Conservation (phyloP, 1,139 yeast genomes). For the Taiozyma onychis region DNA sequence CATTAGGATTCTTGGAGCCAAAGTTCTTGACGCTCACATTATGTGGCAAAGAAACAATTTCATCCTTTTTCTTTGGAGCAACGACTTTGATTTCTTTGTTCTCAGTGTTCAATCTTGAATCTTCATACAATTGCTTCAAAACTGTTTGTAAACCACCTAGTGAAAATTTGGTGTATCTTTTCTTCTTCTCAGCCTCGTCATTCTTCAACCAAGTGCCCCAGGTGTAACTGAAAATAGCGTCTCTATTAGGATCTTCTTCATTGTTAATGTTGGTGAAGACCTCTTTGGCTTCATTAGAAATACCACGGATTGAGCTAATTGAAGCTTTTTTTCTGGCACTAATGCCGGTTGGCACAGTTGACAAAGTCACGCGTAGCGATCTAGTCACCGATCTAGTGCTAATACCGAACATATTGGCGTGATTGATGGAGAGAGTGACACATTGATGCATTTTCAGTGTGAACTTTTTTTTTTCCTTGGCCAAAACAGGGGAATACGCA, state of each 20-base stretch:
- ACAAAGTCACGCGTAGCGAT: not conserved
- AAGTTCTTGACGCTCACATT: slow-evolving; percentile 38
- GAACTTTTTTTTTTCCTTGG: not conserved
- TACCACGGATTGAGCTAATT: slow-evolving; percentile 9
- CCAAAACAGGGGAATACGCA: too few species aligned
- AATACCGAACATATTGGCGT: not conserved
- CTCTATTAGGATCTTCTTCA: slow-evolving; percentile 63
- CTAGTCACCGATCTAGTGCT: not conserved
- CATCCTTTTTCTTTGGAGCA: slow-evolving; percentile 35
- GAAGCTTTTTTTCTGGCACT: not conserved
- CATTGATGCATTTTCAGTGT: not conserved
- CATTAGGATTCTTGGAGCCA: slow-evolving; percentile 37
- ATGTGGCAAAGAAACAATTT: slow-evolving; percentile 40
- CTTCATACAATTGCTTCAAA: slow-evolving; percentile 36
- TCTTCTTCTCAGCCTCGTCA: slow-evolving; percentile 65
- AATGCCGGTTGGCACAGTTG: not conserved
- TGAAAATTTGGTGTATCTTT: slow-evolving; percentile 78
- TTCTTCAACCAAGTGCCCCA: slow-evolving; percentile 95
- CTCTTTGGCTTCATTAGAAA: slow-evolving; percentile 24
- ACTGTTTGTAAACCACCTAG: slow-evolving; percentile 64
- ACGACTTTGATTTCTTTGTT: slow-evolving; percentile 25
- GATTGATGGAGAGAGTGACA: not conserved
- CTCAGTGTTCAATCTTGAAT: slow-evolving; percentile 24
- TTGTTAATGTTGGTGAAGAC: slow-evolving; percentile 49
- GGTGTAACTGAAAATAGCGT: slow-evolving; percentile 74